These are phyloP conservation scores for Metschnikowia orientalis DNA, from an alignment of 805 yeast species.

Conservation along the genomic window DNA sequence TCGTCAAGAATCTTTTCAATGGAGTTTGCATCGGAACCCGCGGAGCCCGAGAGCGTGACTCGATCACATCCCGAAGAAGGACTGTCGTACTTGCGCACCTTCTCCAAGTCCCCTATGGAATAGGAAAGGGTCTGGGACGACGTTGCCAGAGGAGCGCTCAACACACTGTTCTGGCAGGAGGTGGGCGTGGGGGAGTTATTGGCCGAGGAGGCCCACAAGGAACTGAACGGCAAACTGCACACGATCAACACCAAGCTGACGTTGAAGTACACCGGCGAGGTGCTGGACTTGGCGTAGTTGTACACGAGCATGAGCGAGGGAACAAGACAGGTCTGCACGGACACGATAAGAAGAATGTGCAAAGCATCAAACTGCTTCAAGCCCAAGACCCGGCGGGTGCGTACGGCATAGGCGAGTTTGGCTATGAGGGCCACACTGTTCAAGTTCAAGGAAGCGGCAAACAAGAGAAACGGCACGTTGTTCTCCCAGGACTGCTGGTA, in stretches of 20 bases:
- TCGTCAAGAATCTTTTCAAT: slow-evolving; percentile 13
- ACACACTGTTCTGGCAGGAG: slow-evolving; percentile 16
- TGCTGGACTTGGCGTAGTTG: slow-evolving; percentile 32
- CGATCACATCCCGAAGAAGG: slow-evolving; percentile 11
- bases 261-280: slow-evolving; percentile 41
- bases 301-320: slow-evolving; percentile 69
- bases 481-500: slow-evolving; percentile 37
- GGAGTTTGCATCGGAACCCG: slow-evolving; percentile 11
- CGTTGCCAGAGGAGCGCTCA: slow-evolving; percentile 7
- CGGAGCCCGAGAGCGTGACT: slow-evolving; percentile 10
- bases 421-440: slow-evolving; percentile 55
- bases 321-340: slow-evolving; percentile 72
- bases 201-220: slow-evolving; percentile 82
- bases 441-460: slow-evolving; percentile 63
- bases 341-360: slow-evolving; percentile 77
- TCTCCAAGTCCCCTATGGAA: slow-evolving; percentile 4
- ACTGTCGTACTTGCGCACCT: slow-evolving; percentile 7
- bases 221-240: slow-evolving; percentile 72
- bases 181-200: slow-evolving; percentile 38
- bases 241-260: slow-evolving; percentile 61
- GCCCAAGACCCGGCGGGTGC: slow-evolving; percentile 72
- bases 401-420: slow-evolving; percentile 68
- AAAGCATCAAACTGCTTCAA: slow-evolving; percentile 76
- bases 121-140: slow-evolving; percentile 6
- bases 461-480: slow-evolving; percentile 56